phyloP scores from a whole-genome alignment of 352 stramenopile species.

The Pythium scleroteichum region DNA sequence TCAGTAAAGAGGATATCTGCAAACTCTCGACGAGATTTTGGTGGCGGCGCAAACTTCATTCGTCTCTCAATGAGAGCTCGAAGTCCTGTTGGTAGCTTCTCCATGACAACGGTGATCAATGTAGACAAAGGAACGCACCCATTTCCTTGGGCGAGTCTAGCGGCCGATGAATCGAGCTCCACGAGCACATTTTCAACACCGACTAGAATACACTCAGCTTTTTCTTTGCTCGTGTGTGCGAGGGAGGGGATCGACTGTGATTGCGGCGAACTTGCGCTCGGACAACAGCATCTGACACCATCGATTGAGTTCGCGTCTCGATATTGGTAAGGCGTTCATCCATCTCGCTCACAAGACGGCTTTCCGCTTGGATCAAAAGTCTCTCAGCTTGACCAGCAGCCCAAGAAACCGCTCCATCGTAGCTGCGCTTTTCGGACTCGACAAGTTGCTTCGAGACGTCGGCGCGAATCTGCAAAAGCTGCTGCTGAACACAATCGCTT shows the following conservation, averaged over 20 bases:
- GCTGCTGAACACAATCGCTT: not conserved
- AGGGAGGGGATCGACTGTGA: not conserved
- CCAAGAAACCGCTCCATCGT: not conserved
- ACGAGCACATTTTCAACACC: conserved; percentile 4
- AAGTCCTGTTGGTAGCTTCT: conserved; percentile 6
- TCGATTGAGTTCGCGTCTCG: not conserved
- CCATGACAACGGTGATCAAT: not conserved
- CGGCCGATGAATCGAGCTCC: not conserved
- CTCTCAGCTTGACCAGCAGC: not conserved
- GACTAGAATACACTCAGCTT: conserved; percentile 5
- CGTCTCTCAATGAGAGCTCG: not conserved
- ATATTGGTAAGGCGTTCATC: not conserved
- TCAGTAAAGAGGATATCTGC: conserved; percentile 5
- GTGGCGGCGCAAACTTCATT: not conserved
- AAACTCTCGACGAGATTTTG: not conserved
- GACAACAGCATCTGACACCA: not conserved
- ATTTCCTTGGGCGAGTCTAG: no score
- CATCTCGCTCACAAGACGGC: not conserved
- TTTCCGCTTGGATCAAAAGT: not conserved
- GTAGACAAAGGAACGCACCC: not conserved
- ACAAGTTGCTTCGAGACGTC: not conserved
- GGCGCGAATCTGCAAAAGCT: not conserved
- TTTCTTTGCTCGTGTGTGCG: not conserved
- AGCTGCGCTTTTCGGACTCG: conserved; percentile 1
- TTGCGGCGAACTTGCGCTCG: conserved; percentile 2